Base-by-base conservation (phyloP, 495 filamentous ascomycete species). In the Xylaria palmicola region DNA sequence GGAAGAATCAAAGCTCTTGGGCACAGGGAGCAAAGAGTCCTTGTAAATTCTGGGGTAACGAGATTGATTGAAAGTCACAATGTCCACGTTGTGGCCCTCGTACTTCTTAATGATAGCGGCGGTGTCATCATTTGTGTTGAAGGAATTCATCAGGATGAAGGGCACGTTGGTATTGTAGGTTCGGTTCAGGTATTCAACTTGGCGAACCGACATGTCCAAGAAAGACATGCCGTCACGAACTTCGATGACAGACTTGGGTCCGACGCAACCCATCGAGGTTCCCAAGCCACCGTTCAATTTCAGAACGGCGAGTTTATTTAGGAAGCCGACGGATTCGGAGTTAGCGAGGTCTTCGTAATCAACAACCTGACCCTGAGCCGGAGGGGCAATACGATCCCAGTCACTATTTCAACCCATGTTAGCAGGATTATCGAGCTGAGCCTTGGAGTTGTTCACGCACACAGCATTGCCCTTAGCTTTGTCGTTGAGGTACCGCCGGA, bases 91-190 rank as follows among this genome's bases (percentile, higher is more conserved):
- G 85, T 99, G 95, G 64, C 94, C 95, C 81, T 99, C 93, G 80
- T 99, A 99, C 82, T 99, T 99, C 88, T 98, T 98, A 81, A 99
- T 99, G 80, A 99, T 99, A 75, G 90, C 94, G 65, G 91, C 89
- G 60, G 94, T 99, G 74, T 99, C 94, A 69, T 93, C 87, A 76
- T 98, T 92, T 72, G 94, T 99, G 85, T 99, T 99, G 89, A 99
- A 99, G 57, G 94, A 98, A 86, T 99, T 99, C 94, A 99, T 99
- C 72, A 99, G 86, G 64, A 99, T 89, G 80, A 99, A 97, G 41
- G 94, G 94, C 20, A 99, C 94, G 74, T 97, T 97, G 77, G 96
- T 91, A 67, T 89, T 86, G 81, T 96, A 98, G 44, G 90, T 97
- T 72, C 92, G 90, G 87, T 99, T 99, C 62, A 99, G 88, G 83